These are phyloP conservation scores for Phytophthora rubi DNA, from an alignment of 352 stramenopile genomes.

Conservation along the genomic window DNA sequence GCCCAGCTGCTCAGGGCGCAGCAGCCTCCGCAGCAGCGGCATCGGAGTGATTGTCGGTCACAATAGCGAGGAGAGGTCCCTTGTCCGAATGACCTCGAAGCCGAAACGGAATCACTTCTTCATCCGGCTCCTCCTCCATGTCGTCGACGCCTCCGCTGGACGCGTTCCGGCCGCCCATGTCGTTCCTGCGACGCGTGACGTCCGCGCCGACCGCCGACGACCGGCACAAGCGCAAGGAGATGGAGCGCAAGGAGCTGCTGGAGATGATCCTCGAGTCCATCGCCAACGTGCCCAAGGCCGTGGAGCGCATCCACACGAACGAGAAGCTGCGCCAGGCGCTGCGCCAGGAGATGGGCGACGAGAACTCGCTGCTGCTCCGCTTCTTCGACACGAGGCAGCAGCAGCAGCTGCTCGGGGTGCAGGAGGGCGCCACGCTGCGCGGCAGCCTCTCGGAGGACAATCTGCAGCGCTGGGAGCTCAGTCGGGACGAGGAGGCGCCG, in stretches of 20 bases:
- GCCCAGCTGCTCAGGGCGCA: constrained; percentile 23
- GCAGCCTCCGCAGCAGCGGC: constrained; percentile 46
- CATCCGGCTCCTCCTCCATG: constrained; percentile 22
- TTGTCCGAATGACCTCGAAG: not conserved
- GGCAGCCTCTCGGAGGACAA: constrained; percentile 36
- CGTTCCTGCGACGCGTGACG: constrained; percentile 41
- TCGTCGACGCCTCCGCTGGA: constrained; percentile 33
- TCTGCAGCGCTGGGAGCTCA: constrained; percentile 22
- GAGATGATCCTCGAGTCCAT: constrained; percentile 82
- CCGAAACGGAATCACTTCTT: constrained; percentile 12
- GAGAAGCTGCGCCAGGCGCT: constrained; percentile 64
- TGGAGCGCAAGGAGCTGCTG: constrained; percentile 71
- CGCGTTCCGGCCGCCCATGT: constrained; percentile 43
- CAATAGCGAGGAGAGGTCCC: not conserved
- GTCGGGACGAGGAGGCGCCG: not conserved
- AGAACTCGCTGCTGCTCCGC: constrained; percentile 54
- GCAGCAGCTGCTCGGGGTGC: not conserved
- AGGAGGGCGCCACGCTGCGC: constrained; percentile 16
- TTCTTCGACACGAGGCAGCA: constrained; percentile 46
- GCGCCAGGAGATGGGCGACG: constrained; percentile 60
- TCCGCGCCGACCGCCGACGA: constrained; percentile 34
- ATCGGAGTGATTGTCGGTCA: constrained; percentile 40
- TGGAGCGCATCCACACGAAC: constrained; percentile 77
- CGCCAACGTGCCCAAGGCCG: constrained; percentile 69
- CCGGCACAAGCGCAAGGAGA: constrained; percentile 57